These are phyloP conservation scores for Phalaenopsis equestris DNA, from an alignment of 106 monocot genomes.

Conservation along the genomic window DNA sequence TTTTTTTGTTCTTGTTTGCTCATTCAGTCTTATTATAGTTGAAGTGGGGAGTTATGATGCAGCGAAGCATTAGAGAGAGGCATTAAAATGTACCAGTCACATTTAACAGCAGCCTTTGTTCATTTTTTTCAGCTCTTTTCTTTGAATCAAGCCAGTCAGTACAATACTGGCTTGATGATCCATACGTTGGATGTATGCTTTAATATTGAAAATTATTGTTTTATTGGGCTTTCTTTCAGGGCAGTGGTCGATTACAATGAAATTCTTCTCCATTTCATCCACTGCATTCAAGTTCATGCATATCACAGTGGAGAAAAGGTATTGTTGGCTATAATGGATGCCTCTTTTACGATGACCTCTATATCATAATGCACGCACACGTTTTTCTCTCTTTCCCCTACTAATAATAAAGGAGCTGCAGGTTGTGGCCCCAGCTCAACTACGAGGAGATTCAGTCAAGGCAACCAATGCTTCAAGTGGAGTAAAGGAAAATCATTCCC, in stretches of 20 bases:
- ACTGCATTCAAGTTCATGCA: constrained; percentile 75
- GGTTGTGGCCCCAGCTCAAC: constrained; percentile 6
- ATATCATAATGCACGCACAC: not conserved
- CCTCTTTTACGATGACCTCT: not conserved
- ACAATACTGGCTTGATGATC: not conserved
- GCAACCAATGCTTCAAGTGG: constrained; percentile 9
- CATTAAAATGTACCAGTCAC: too few species aligned
- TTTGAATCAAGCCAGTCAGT: too few species aligned
- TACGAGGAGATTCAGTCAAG: constrained; percentile 3
- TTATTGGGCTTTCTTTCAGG: constrained; percentile 22
- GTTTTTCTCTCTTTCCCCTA: too few species aligned
- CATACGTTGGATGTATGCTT: not conserved
- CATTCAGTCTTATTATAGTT: too few species aligned
- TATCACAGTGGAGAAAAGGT: constrained; percentile 53
- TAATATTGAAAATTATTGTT: not conserved
- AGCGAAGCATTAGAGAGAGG: too few species aligned
- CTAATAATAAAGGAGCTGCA: not conserved
- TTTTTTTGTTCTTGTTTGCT: too few species aligned
- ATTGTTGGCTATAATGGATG: not conserved
- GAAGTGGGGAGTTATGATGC: too few species aligned
- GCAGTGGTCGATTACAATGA: constrained; percentile 56
- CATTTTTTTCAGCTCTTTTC: too few species aligned
- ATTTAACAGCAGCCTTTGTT: too few species aligned
- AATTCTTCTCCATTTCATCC: constrained; percentile 58
- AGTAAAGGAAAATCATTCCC: constrained; percentile 20